Base-by-base conservation (phyloP, 371 early-diverging fungal genomes). In the Rhizopus sp. region DNA sequence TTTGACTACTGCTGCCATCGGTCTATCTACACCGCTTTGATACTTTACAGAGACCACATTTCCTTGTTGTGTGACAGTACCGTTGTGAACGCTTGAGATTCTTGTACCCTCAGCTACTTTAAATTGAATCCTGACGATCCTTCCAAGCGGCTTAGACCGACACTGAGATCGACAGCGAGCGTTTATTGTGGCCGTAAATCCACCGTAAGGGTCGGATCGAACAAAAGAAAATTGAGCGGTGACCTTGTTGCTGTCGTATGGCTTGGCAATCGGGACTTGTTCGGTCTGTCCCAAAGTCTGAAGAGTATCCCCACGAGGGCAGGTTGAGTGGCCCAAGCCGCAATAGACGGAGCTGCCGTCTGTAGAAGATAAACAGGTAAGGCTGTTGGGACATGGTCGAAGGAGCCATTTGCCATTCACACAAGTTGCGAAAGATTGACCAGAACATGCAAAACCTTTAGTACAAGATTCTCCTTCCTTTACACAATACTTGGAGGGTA, bases 331-430 rank as follows among this genome's bases (percentile, higher is more conserved):
- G 35, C 64, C 60, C 34, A 37, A 52, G 37, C 64, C 75, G 52
- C 78, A 78, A 50, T 75, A 75, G 7, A 66, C 46, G 10, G 75
- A 75, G 5, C 33, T 7, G 9, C 70, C 64, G 34, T 78, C 71
- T 0, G 73, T 64, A 1, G 71, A 62, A 9, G 66, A 48, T 13
- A 73, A 55, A 49, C 78, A 78, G 1, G 53, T 54, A 9, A 59
- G 52, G 9, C 68, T 63, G 4, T 55, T 38, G 3, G 66, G 60
- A 49, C 78, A 78, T 13, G 40, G 7, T 3, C 41, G 55, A 12
- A 75, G 47, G 0, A 54, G 37, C 73, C 71, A 78, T 50, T 56
- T 52, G 5, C 54, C 54, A 38, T 69, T 42, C 15, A 60, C 39
- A 51, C 78, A 78, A 0, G 64, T 56, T 3, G 61, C 74, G 56